Evolutionary conservation across 208 protist genomes (phyloP).

Genomic region (Leishmania lainsoni): DNA sequence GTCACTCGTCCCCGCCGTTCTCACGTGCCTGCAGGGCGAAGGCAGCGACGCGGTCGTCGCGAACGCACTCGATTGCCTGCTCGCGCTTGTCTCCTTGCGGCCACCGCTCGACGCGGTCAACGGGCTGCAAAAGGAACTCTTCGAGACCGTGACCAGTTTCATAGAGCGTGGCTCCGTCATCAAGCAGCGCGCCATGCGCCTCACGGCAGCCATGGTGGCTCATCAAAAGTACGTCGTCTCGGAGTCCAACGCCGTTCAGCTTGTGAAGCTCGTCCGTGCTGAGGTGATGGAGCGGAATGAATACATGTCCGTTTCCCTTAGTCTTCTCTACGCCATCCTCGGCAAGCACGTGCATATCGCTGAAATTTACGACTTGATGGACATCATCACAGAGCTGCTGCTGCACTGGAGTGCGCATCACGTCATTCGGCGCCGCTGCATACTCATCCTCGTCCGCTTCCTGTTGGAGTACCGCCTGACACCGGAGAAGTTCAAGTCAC

Average conservation of each 20-base stretch:
- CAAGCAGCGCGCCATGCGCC: slow-evolving; percentile 89
- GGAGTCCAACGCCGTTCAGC: slow-evolving; percentile 59
- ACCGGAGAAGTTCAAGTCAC: slow-evolving; percentile 85
- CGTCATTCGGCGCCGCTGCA: slow-evolving; percentile 74
- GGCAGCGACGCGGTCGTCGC: slow-evolving; percentile 88
- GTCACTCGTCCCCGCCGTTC: slow-evolving; percentile 70
- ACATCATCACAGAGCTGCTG: slow-evolving; percentile 85
- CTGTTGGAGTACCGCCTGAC: slow-evolving; percentile 92
- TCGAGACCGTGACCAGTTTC: slow-evolving; percentile 77
- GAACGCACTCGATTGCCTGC: slow-evolving; percentile 82
- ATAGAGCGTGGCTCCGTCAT: slow-evolving; percentile 85
- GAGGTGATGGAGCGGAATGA: slow-evolving; percentile 85
- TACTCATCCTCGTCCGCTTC: slow-evolving; percentile 81
- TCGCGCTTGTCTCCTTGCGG: slow-evolving; percentile 82
- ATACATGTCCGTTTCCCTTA: slow-evolving; percentile 83
- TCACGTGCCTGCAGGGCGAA: slow-evolving; percentile 87
- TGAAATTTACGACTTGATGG: slow-evolving; percentile 90
- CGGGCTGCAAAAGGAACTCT: slow-evolving; percentile 58
- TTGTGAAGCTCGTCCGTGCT: slow-evolving; percentile 61
- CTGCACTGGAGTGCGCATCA: slow-evolving; percentile 74
- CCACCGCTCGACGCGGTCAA: slow-evolving; percentile 69
- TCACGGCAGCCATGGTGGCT: slow-evolving; percentile 72
- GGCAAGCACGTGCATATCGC: slow-evolving; percentile 85
- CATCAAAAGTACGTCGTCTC: slow-evolving; percentile 75
- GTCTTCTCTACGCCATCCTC: slow-evolving; percentile 86